Percentiles rank a stretch among this genome's conserved stretches.
Evolutionary conservation across 257 asterid species (phyloP).

Genomic region (Ophiorrhiza pumila): DNA sequence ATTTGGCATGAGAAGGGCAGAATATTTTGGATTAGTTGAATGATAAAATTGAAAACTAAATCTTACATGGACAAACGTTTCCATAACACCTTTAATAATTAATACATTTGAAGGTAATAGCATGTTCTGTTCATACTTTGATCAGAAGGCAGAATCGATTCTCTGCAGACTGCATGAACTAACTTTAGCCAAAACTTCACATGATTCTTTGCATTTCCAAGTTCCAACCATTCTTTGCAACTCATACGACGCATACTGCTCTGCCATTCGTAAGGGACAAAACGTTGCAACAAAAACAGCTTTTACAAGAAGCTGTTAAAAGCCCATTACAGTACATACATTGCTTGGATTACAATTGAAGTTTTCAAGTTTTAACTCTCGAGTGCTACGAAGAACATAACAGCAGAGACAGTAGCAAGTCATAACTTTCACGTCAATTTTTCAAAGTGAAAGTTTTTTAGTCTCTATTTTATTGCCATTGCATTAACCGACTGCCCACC

Average conservation of each 20-base stretch:
- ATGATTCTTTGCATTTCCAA: neutral
- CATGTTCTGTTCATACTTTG: neutral
- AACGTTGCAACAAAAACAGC: neutral
- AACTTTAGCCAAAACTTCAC: constrained; percentile 10
- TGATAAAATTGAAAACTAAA: too few relatives aligned
- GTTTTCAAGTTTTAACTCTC: constrained; percentile 21
- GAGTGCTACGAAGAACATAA: constrained; percentile 17
- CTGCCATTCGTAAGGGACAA: neutral
- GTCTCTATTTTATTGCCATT: constrained; percentile 6
- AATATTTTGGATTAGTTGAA: too few relatives aligned
- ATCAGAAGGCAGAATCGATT: constrained; percentile 25
- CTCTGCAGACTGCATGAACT: constrained; percentile 13
- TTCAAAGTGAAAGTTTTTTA: constrained; percentile 25
- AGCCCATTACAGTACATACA: neutral
- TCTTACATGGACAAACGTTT: too few relatives aligned
- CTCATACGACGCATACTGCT: neutral
- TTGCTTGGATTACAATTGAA: constrained; percentile 45
- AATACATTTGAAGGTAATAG: neutral
- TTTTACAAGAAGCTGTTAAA: constrained; percentile 12
- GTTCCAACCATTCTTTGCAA: neutral
- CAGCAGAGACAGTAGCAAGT: constrained; percentile 9
- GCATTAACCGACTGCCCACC: constrained; percentile 14
- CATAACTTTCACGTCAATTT: constrained; percentile 39
- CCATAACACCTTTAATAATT: too few relatives aligned
- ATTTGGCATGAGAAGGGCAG: too few relatives aligned